Percentiles rank a stretch among this genome's conserved stretches.
These are phyloP conservation scores for Cryptococcus depauperatus DNA, from an alignment of 1,284 basidiomycete species.

Conservation along the genomic window DNA sequence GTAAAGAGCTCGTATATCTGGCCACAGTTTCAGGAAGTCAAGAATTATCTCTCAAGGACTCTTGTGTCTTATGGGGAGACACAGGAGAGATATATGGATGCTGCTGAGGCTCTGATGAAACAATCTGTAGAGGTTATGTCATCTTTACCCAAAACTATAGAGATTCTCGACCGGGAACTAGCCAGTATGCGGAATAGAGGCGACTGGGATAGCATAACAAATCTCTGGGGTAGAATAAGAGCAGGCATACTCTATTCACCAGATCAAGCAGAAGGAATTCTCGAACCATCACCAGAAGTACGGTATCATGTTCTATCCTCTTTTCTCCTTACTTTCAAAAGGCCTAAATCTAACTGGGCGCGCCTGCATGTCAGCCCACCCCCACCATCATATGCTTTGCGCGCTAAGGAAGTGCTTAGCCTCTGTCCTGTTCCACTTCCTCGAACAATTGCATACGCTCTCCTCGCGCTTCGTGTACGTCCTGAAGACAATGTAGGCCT, in stretches of 20 bases:
- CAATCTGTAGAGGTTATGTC: neutral
- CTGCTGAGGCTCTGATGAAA: neutral
- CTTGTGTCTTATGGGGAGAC: neutral
- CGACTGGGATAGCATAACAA: conserved; percentile 3
- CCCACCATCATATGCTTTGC: neutral
- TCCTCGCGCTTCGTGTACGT: conserved; percentile 10
- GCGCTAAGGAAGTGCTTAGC: conserved; percentile 6
- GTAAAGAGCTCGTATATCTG: neutral
- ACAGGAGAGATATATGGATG: neutral
- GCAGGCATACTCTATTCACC: neutral
- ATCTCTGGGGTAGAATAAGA: conserved; percentile 5
- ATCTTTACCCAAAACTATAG: neutral
- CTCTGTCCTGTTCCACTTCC: conserved; percentile 7
- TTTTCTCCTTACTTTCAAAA: conserved; percentile 10
- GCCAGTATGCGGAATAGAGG: conserved; percentile 1
- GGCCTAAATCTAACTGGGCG: neutral
- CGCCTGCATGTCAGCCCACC: neutral
- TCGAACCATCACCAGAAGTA: neutral
- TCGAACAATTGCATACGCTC: conserved; percentile 5
- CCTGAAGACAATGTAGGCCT: conserved; percentile 3
- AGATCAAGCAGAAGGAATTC: neutral
- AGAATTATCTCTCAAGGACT: neutral
- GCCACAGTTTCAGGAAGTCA: neutral
- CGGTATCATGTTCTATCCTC: neutral
- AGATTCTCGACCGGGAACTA: conserved; percentile 2